phyloP scores from a whole-genome alignment of 148 eudicot genomes.

The Rhododendron henanense region DNA sequence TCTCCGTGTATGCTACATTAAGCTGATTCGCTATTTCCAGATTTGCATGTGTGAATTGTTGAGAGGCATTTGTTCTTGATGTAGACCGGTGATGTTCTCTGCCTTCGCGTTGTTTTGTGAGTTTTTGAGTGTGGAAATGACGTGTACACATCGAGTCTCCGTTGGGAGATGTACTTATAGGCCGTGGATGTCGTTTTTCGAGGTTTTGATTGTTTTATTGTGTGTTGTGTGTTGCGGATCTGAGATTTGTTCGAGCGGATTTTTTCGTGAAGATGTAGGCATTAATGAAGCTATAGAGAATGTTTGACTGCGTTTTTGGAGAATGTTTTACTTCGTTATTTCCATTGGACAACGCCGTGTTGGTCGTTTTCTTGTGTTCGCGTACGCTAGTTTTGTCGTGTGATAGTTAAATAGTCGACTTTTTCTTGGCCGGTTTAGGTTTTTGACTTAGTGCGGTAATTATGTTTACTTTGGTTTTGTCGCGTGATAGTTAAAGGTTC shows the following conservation, averaged over 20 bases:
- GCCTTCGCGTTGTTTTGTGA: neutral
- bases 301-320: neutral
- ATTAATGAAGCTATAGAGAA: neutral
- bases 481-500: neutral
- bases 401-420: neutral
- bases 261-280: neutral
- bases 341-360: neutral
- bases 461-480: neutral
- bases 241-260: neutral
- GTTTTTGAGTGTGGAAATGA: neutral
- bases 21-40: neutral
- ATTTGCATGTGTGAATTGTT: constrained; percentile 7
- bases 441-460: neutral
- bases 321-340: neutral
- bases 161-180: neutral
- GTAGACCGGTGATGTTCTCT: neutral
- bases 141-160: neutral
- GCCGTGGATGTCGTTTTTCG: neutral
- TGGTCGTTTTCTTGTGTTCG: neutral
- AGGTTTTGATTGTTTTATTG: neutral
- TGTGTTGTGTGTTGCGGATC: neutral
- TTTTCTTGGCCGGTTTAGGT: neutral
- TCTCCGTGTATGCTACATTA: neutral
- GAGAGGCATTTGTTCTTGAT: neutral
- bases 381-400: neutral